Percentiles rank a stretch among this genome's conserved stretches.
phyloP scores from a whole-genome alignment of 129 eudicot genomes.

The Saussurea involucrata region DNA sequence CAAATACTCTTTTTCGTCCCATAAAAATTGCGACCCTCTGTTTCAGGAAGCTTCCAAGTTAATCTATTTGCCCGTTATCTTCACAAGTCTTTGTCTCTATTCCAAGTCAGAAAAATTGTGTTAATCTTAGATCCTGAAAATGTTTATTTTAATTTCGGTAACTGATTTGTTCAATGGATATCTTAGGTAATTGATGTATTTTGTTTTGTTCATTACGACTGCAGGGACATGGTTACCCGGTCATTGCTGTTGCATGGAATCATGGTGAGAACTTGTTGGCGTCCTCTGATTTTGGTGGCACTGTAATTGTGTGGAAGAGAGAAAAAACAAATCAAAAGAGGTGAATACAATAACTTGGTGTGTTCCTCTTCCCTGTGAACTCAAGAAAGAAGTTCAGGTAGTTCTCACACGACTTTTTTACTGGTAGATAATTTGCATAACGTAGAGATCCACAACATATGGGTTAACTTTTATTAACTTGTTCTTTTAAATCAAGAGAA shows the following conservation, averaged over 20 bases:
- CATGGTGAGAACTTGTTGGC: conserved; percentile 94
- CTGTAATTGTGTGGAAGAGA: conserved; percentile 97
- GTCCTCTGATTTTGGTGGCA: conserved; percentile 96
- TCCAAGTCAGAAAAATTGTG: not conserved
- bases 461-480: not conserved
- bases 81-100: not conserved
- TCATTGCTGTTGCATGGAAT: conserved; percentile 93
- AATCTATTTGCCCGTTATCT: not conserved
- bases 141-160: not conserved
- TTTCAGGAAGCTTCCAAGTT: not conserved
- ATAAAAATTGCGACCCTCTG: not conserved
- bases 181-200: not conserved
- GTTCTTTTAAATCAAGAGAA: not conserved
- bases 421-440: conserved; percentile 1
- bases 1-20: not conserved
- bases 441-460: not conserved
- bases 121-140: not conserved
- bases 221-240: conserved; percentile 97
- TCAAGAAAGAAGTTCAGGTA: not conserved
- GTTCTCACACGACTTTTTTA: not conserved
- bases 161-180: not conserved
- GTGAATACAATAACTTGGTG: not conserved
- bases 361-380: not conserved
- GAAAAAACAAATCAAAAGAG: conserved; percentile 58
- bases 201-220: not conserved